A percentile compares a stretch with the other conserved stretches of the same genome.
Evolutionary conservation across 441 rosid species (phyloP).

Genomic region (Erodium texanum): DNA sequence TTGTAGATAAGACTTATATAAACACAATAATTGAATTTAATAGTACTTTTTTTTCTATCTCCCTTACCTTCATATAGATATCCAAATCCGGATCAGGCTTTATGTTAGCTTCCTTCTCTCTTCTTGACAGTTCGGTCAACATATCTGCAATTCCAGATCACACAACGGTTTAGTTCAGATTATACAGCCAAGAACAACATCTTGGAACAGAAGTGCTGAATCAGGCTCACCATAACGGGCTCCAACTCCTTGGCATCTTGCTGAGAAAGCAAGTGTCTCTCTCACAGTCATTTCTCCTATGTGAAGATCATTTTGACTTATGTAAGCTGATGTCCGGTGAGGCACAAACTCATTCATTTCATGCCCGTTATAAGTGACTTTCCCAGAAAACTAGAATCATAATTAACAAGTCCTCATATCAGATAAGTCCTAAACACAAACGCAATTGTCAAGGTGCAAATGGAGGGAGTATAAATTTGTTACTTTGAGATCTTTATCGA

Average conservation of each 20-base stretch:
- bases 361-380: slow-evolving; percentile 51
- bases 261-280: slow-evolving; percentile 52
- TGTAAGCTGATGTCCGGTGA: slow-evolving; percentile 9
- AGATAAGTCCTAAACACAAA: not conserved
- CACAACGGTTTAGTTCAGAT: not conserved
- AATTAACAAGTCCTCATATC: not conserved
- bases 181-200: not conserved
- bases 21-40: not conserved
- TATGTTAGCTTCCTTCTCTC: slow-evolving; percentile 42
- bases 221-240: slow-evolving; percentile 35
- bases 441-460: not conserved
- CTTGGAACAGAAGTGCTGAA: not conserved
- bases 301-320: slow-evolving; percentile 50
- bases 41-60: not conserved
- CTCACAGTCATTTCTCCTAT: slow-evolving; percentile 59
- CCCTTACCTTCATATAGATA: slow-evolving; percentile 51
- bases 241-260: slow-evolving; percentile 61
- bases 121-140: slow-evolving; percentile 39
- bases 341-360: slow-evolving; percentile 29
- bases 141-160: slow-evolving; percentile 26
- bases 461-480: not conserved
- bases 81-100: slow-evolving; percentile 58
- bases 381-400: slow-evolving; percentile 34
- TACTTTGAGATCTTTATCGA: slow-evolving; percentile 35
- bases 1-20: not conserved